Evolutionary conservation across 768 basidiomycete species (phyloP).

Genomic region (Termitomyces sp.): DNA sequence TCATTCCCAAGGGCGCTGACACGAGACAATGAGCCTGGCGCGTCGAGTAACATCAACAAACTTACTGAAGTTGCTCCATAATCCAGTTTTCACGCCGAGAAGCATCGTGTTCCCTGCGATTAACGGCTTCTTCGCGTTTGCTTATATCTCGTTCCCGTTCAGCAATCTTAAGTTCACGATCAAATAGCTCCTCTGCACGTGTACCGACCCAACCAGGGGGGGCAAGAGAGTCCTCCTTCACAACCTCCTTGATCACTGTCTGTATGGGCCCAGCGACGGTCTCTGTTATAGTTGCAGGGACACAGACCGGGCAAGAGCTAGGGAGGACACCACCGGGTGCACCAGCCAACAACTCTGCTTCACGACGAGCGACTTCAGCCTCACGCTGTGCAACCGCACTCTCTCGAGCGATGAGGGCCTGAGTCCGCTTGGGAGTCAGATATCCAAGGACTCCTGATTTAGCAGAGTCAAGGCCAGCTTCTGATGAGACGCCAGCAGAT

Average conservation of each 20-base stretch:
- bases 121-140: constrained; percentile 79
- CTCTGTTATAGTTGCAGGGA: constrained; percentile 46
- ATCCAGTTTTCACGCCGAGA: constrained; percentile 86
- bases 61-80: constrained; percentile 89
- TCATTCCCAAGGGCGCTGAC: constrained; percentile 69
- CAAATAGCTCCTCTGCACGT: constrained; percentile 76
- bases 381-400: constrained; percentile 76
- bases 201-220: constrained; percentile 78
- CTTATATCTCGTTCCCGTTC: constrained; percentile 85
- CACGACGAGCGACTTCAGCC: constrained; percentile 84
- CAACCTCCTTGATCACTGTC: constrained; percentile 84
- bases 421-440: constrained; percentile 77
- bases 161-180: constrained; percentile 79
- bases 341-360: constrained; percentile 79
- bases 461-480: constrained; percentile 30
- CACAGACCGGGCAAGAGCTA: constrained; percentile 55
- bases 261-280: constrained; percentile 54
- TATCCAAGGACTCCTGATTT: constrained; percentile 61
- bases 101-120: constrained; percentile 82
- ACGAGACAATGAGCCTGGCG: not conserved
- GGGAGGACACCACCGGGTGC: constrained; percentile 78
- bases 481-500: constrained; percentile 33
- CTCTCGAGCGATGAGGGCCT: constrained; percentile 76
- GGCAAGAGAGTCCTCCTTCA: constrained; percentile 74
- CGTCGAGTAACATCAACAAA: not conserved